Evolutionary conservation across 371 early-diverging fungal species (phyloP).

Genomic region (Apophysomyces ossiformis): DNA sequence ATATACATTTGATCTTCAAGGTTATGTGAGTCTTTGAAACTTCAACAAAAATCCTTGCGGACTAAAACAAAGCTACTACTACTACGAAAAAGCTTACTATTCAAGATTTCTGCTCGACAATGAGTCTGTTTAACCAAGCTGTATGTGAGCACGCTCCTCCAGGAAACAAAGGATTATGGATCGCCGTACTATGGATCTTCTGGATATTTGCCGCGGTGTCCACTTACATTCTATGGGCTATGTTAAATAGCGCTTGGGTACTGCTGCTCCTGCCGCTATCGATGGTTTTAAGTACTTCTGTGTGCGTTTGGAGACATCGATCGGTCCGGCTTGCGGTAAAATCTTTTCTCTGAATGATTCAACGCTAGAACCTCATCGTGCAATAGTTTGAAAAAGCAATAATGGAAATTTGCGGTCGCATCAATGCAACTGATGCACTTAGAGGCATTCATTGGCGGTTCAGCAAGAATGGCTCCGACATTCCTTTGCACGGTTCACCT

Average conservation of each 20-base stretch:
- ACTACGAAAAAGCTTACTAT: slow-evolving; percentile 27
- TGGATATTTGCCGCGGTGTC: slow-evolving; percentile 32
- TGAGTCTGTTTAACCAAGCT: slow-evolving; percentile 35
- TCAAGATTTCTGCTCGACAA: slow-evolving; percentile 32
- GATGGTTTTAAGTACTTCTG: slow-evolving; percentile 25
- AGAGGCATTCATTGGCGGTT: slow-evolving; percentile 49
- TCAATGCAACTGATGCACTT: slow-evolving; percentile 56
- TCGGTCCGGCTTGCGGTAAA: slow-evolving; percentile 32
- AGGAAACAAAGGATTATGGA: slow-evolving; percentile 34
- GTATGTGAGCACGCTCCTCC: slow-evolving; percentile 35
- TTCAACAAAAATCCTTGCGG: background rate
- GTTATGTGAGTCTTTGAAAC: slow-evolving; percentile 30
- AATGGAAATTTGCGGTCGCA: slow-evolving; percentile 34
- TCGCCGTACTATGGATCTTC: slow-evolving; percentile 19
- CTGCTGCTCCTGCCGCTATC: slow-evolving; percentile 28
- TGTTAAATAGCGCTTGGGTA: slow-evolving; percentile 11
- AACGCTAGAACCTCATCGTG: background rate
- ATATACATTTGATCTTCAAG: slow-evolving; percentile 56
- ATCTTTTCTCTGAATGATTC: background rate
- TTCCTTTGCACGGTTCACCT: background rate
- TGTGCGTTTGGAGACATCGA: slow-evolving; percentile 36
- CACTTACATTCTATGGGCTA: slow-evolving; percentile 31
- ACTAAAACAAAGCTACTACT: background rate
- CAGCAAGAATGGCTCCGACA: slow-evolving; percentile 29
- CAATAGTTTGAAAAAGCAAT: slow-evolving; percentile 46